Evolutionary conservation across 805 yeast genomes (phyloP).

Genomic region (Schwanniomyces polymorphus): DNA sequence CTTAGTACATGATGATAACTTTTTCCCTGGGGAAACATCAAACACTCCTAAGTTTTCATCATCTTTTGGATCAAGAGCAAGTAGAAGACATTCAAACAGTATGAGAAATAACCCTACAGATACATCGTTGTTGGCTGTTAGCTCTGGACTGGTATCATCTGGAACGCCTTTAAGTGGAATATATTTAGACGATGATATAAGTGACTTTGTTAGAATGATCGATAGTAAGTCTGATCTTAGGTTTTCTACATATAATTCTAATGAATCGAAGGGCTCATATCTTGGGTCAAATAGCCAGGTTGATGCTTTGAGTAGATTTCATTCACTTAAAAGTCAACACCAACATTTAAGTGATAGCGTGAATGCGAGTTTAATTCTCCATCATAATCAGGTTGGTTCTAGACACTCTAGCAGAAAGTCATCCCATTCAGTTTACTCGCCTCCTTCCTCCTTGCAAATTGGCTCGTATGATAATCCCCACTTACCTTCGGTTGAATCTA

Average conservation of each 20-base stretch:
- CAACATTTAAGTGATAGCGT: constrained; percentile 57
- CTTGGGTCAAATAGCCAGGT: constrained; percentile 23
- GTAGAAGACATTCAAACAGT: constrained; percentile 47
- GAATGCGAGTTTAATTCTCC: constrained; percentile 47
- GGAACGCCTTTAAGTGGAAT: constrained; percentile 42
- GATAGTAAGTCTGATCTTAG: constrained; percentile 62
- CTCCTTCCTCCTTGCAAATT: constrained; percentile 14
- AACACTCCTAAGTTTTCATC: constrained; percentile 65
- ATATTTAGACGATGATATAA: constrained; percentile 56
- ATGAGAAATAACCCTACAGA: constrained; percentile 24
- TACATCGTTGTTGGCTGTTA: constrained; percentile 28
- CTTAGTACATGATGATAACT: constrained; percentile 23
- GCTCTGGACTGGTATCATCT: constrained; percentile 36
- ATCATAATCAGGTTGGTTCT: constrained; percentile 16
- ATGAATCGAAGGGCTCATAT: constrained; percentile 8
- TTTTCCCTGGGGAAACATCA: constrained; percentile 23
- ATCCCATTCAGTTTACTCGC: constrained; percentile 28
- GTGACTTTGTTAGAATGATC: constrained; percentile 70
- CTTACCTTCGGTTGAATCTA: constrained; percentile 33
- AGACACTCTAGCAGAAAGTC: constrained; percentile 27
- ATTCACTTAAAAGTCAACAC: constrained; percentile 51
- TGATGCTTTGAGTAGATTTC: constrained; percentile 53
- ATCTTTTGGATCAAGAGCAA: constrained; percentile 66
- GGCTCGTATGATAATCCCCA: constrained; percentile 26
- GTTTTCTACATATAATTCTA: constrained; percentile 18